phyloP scores from a whole-genome alignment of 2,329 filamentous ascomycete species.

The Botrytis fragariae region DNA sequence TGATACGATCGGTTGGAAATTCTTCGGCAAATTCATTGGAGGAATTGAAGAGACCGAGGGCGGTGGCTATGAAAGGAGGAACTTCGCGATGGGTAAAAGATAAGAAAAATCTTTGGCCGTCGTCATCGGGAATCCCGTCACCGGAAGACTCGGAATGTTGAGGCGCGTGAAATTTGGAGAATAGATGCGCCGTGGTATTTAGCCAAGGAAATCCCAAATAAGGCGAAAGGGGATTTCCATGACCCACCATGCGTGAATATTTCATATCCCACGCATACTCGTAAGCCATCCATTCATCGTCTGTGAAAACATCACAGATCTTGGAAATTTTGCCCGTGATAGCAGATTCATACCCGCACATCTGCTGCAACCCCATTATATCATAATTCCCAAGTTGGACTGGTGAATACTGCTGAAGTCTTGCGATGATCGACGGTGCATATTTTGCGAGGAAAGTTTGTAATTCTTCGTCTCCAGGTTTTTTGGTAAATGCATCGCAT shows the following conservation, averaged over 20 bases:
- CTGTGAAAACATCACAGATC: slow-evolving; percentile 60
- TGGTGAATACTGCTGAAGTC: slow-evolving; percentile 52
- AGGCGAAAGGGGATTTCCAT: slow-evolving; percentile 57
- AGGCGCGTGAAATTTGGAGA: slow-evolving; percentile 39
- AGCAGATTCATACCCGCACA: slow-evolving; percentile 48
- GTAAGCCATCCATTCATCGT: slow-evolving; percentile 64
- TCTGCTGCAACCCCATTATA: slow-evolving; percentile 63
- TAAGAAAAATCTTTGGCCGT: slow-evolving; percentile 59
- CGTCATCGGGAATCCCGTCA: slow-evolving; percentile 28
- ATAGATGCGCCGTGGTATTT: slow-evolving; percentile 50
- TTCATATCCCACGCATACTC: slow-evolving; percentile 63
- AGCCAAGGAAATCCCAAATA: slow-evolving; percentile 62
- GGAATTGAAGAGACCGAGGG: slow-evolving; percentile 69
- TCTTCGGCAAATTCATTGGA: slow-evolving; percentile 59
- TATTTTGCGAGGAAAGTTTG: slow-evolving; percentile 50
- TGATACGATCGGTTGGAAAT: slow-evolving; percentile 62
- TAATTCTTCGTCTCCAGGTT: slow-evolving; percentile 32
- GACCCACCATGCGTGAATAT: slow-evolving; percentile 65
- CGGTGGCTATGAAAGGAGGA: slow-evolving; percentile 63
- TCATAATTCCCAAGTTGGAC: slow-evolving; percentile 63
- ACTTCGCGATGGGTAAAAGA: slow-evolving; percentile 66
- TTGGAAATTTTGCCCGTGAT: slow-evolving; percentile 58
- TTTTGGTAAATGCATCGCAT: slow-evolving; percentile 54
- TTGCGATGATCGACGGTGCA: slow-evolving; percentile 57
- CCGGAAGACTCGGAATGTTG: slow-evolving; percentile 17